A percentile compares a stretch with the other conserved stretches of the same genome.
phyloP scores from a whole-genome alignment of 306 rosid species.

The Senna siamea region DNA sequence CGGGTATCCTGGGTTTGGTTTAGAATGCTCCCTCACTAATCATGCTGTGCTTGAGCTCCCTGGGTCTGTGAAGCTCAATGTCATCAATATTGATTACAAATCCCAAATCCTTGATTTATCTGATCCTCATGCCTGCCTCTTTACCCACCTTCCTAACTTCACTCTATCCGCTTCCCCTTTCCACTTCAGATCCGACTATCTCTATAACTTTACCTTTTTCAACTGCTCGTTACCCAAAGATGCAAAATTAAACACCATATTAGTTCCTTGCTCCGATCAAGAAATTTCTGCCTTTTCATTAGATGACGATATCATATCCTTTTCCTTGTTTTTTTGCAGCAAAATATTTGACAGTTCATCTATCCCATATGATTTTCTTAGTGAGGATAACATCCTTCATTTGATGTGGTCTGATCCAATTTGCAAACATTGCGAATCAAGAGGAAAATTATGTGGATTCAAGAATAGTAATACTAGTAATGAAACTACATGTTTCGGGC shows the following conservation, averaged over 20 bases:
- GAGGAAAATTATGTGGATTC: conserved; percentile 24
- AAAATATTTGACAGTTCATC: conserved; percentile 37
- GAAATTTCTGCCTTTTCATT: too few relatives aligned
- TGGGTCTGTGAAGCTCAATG: conserved; percentile 30
- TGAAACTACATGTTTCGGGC: conserved; percentile 26
- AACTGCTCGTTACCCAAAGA: too few relatives aligned
- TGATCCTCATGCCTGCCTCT: conserved; percentile 31
- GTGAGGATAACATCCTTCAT: not conserved
- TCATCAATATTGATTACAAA: conserved; percentile 39
- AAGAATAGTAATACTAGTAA: conserved; percentile 15
- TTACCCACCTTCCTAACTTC: conserved; percentile 14
- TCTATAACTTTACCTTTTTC: not conserved
- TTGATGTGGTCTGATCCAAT: not conserved
- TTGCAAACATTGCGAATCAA: not conserved
- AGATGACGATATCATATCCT: too few relatives aligned
- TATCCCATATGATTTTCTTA: not conserved
- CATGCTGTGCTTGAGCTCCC: conserved; percentile 43
- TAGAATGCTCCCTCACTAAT: conserved; percentile 38
- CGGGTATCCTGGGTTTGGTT: conserved; percentile 48
- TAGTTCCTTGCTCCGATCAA: too few relatives aligned
- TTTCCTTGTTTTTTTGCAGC: conserved; percentile 19
- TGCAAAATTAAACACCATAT: too few relatives aligned
- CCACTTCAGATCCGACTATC: fast-evolving
- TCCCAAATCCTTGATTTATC: conserved; percentile 32
- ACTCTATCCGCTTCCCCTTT: conserved; percentile 36